These are phyloP conservation scores for Tolypocladium paradoxum DNA, from an alignment of 2,329 filamentous ascomycete species.

Conservation along the genomic window DNA sequence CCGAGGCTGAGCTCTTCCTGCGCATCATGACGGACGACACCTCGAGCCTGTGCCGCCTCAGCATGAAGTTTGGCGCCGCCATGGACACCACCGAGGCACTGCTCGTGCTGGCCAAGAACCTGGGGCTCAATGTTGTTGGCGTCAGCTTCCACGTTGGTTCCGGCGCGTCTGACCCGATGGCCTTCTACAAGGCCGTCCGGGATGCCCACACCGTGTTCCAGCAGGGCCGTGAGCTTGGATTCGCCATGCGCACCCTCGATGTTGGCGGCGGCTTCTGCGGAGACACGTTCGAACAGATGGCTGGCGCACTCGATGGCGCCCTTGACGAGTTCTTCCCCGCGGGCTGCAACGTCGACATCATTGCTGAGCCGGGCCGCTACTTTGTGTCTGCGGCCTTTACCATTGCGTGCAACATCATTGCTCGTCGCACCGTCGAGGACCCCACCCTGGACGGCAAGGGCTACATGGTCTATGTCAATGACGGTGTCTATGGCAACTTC, in stretches of 20 bases:
- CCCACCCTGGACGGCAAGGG: constrained; percentile 53
- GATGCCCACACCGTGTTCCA: constrained; percentile 87
- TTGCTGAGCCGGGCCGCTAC: constrained; percentile 93
- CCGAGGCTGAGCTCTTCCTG: constrained; percentile 80
- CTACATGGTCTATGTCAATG: constrained; percentile 97
- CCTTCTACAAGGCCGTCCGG: constrained; percentile 81
- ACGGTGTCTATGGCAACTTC: constrained; percentile 97
- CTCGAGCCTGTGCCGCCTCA: constrained; percentile 84
- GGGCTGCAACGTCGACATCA: constrained; percentile 61
- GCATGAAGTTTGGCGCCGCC: constrained; percentile 92
- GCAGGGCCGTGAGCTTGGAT: constrained; percentile 67
- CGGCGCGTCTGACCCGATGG: constrained; percentile 83
- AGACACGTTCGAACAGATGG: constrained; percentile 88
- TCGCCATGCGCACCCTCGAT: constrained; percentile 76
- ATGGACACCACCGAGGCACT: constrained; percentile 72
- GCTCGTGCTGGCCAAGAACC: constrained; percentile 65
- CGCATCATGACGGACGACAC: constrained; percentile 96
- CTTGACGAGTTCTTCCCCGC: constrained; percentile 83
- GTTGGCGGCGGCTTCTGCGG: constrained; percentile 88
- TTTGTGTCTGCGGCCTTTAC: constrained; percentile 92
- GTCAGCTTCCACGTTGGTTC: constrained; percentile 98
- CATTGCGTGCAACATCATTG: constrained; percentile 90
- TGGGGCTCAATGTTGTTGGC: constrained; percentile 84
- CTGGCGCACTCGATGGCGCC: constrained; percentile 64
- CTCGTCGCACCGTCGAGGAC: constrained; percentile 77